phyloP scores from a whole-genome alignment of 2,329 filamentous ascomycete genomes.

The Drechslera avenae region DNA sequence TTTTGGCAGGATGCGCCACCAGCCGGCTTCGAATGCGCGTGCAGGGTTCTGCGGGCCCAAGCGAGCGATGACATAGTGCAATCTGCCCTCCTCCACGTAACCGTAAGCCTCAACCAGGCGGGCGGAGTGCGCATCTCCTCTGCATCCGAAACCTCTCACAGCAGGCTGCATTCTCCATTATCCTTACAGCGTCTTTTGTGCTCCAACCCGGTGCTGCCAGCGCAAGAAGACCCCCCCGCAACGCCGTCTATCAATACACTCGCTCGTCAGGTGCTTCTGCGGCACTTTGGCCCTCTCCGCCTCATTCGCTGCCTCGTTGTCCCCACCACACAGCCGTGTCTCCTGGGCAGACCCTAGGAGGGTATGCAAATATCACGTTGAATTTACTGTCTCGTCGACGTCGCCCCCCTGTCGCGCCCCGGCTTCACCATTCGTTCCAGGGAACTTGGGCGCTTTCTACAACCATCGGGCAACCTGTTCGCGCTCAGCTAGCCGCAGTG shows the following conservation, averaged over 20 bases:
- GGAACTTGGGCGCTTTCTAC: conserved; percentile 24
- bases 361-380: conserved; percentile 20
- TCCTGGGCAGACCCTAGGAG: conserved; percentile 20
- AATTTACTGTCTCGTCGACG: conserved; percentile 10
- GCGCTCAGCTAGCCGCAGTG: conserved; percentile 13
- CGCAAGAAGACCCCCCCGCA: neutral
- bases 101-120: conserved; percentile 5
- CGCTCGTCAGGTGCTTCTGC: neutral
- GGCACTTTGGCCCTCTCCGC: conserved; percentile 8
- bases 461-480: conserved; percentile 25
- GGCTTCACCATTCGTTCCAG: conserved; percentile 20
- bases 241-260: neutral
- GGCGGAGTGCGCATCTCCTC: conserved; percentile 4
- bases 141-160: conserved; percentile 4
- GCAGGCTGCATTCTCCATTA: neutral
- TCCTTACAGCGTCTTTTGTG: conserved; percentile 3
- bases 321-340: conserved; percentile 6
- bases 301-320: conserved; percentile 17
- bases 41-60: conserved; percentile 11
- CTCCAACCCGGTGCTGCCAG: neutral
- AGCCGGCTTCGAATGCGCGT: neutral
- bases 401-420: conserved; percentile 14
- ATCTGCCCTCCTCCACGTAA: conserved; percentile 9
- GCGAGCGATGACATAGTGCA: conserved; percentile 20
- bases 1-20: neutral